Evolutionary conservation across 805 yeast species (phyloP), one percentile per base, ranked within the genome.

Genomic region (Ogataea chonburiensis): DNA sequence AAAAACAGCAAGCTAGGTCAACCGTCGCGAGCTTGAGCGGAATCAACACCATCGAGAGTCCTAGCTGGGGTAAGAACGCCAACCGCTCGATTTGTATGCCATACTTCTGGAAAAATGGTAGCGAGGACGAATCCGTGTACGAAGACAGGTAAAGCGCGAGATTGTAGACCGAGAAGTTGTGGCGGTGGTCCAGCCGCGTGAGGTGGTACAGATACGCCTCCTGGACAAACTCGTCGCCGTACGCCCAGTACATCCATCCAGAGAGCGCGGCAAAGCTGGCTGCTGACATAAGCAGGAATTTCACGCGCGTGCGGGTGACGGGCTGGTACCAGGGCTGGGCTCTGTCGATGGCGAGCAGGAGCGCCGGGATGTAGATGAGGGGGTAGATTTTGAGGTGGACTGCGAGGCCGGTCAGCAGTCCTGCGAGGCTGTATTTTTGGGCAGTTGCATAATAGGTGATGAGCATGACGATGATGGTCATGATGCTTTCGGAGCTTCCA

Each of bases 371-470:
- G 52, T 93, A 93, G 17, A 93, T 86, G 17, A 93, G 66, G 1
- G 98, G 98, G 56, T 93, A 91, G 5, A 93, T 75, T 56, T 93
- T 93, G 68, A 89, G 79, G 63, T 93, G 98, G 28, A 89, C 77
- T 0, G 95, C 73, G 2, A 83, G 46, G 0, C 96, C 97, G n/a
- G 81, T 68, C 40, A 77, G 59, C 0, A 79, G 14, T 0, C 78
- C 80, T 9, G 70, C 52, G 0, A 66, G 14, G 1, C 65, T 22
- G 7, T 58, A 57, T 21, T 57, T 43, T 3, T 48, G 43, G n/a
- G 61, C 38, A 16, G 68, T 40, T n/a, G 80, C 52, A 24, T 55
- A 63, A 49, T 75, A 78, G 0, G 85, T 52, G 26, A 79, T 63
- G 6, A 71, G 55, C 70, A 87, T 73, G 3, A 88, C 73, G 47